phyloP scores from a whole-genome alignment of 2,329 filamentous ascomycete species.

The Fusarium protoensiforme region DNA sequence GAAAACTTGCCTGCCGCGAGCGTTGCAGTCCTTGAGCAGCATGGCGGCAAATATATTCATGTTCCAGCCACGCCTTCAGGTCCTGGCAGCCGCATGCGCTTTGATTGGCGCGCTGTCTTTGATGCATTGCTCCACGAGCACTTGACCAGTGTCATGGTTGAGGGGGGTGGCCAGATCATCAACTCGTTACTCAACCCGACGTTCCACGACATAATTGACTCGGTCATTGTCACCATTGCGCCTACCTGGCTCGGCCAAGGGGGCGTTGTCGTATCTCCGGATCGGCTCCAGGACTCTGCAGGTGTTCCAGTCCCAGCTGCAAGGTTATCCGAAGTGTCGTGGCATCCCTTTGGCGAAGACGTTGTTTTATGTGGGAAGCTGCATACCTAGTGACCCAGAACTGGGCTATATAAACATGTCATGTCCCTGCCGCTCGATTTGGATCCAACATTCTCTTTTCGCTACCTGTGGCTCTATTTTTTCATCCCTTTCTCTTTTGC shows the following conservation, averaged over 20 bases:
- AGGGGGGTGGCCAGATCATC: slow-evolving; percentile 86
- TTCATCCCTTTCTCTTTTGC: not conserved
- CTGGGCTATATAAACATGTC: slow-evolving; percentile 26
- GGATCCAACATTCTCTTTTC: not conserved
- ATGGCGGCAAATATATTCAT: slow-evolving; percentile 64
- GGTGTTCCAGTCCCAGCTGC: slow-evolving; percentile 69
- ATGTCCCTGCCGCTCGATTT: not conserved
- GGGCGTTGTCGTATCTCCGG: slow-evolving; percentile 82
- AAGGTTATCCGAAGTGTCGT: slow-evolving; percentile 73
- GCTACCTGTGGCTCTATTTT: not conserved
- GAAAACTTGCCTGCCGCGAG: slow-evolving; percentile 58
- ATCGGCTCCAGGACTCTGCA: slow-evolving; percentile 60
- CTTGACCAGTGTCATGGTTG: slow-evolving; percentile 86
- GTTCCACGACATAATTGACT: slow-evolving; percentile 73
- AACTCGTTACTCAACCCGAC: slow-evolving; percentile 78
- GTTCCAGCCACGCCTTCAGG: slow-evolving; percentile 49
- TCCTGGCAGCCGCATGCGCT: slow-evolving; percentile 54
- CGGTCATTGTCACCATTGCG: slow-evolving; percentile 88
- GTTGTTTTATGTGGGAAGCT: slow-evolving; percentile 82
- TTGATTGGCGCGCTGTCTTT: slow-evolving; percentile 75
- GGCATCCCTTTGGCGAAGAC: slow-evolving; percentile 84
- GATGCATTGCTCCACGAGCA: slow-evolving; percentile 66
- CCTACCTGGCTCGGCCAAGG: slow-evolving; percentile 90
- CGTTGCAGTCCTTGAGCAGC: slow-evolving; percentile 54
- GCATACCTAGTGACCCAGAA: slow-evolving; percentile 33